Evolutionary conservation across 164 flowering plant species (phyloP).

Genomic region (Aristolochia californica): DNA sequence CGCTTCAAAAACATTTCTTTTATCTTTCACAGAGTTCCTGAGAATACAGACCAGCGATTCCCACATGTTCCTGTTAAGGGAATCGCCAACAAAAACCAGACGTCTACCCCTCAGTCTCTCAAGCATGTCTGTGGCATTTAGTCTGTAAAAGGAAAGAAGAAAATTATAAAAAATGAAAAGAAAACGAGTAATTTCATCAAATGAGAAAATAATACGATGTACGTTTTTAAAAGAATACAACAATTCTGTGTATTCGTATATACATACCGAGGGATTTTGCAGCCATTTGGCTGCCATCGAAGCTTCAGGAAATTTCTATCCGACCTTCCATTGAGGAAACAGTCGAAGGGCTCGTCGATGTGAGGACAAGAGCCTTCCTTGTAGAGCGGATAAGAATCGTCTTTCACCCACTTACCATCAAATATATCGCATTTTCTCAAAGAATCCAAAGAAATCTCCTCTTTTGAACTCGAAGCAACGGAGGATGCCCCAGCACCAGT

Average conservation of each 20-base stretch:
- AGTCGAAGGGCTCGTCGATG: conserved; percentile 77
- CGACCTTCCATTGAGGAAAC: conserved; percentile 71
- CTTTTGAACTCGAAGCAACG: conserved; percentile 5
- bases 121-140: conserved; percentile 58
- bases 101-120: conserved; percentile 70
- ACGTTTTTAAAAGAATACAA: background rate
- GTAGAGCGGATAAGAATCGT: conserved; percentile 78
- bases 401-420: conserved; percentile 82
- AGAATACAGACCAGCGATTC: conserved; percentile 85
- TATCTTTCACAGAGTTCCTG: conserved; percentile 50
- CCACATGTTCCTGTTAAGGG: conserved; percentile 98
- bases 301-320: conserved; percentile 47
- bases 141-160: conserved; percentile 27
- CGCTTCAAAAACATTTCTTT: conserved; percentile 69
- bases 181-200: background rate
- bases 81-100: conserved; percentile 89
- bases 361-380: conserved; percentile 68
- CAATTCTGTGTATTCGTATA: background rate
- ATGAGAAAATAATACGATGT: too few species aligned
- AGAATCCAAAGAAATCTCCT: conserved; percentile 21
- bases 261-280: conserved; percentile 69
- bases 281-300: conserved; percentile 84
- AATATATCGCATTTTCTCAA: conserved; percentile 60
- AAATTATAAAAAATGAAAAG: background rate
- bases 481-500: too few species aligned